Evolutionary conservation across 1,284 basidiomycete species (phyloP).

Genomic region (Retiboletus fuscus): DNA sequence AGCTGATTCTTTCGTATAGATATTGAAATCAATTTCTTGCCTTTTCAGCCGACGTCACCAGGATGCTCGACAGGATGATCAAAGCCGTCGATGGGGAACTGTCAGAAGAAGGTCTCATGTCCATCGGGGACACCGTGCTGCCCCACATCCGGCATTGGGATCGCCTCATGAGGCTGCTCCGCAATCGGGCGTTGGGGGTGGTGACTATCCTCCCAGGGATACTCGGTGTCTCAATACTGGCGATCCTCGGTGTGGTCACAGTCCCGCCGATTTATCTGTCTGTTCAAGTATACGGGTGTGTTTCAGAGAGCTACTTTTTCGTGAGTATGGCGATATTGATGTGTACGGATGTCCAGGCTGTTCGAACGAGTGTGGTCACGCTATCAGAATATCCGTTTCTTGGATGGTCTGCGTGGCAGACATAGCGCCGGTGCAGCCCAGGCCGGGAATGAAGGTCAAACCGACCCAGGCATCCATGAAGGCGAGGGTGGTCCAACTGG

Average conservation of each 20-base stretch:
- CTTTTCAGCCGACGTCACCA: constrained; percentile 35
- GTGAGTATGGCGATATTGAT: constrained; percentile 7
- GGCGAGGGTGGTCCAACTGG: not conserved
- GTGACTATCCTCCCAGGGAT: constrained; percentile 25
- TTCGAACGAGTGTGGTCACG: not conserved
- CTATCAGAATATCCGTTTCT: constrained; percentile 18
- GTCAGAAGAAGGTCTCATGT: constrained; percentile 38
- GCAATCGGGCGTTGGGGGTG: constrained; percentile 5
- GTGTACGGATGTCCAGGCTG: constrained; percentile 22
- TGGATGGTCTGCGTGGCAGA: constrained; percentile 8
- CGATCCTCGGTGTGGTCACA: constrained; percentile 15
- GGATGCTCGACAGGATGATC: constrained; percentile 42
- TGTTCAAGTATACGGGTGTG: constrained; percentile 25
- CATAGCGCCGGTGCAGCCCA: too few species aligned
- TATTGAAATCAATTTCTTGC: not conserved
- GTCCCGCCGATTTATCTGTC: constrained; percentile 28
- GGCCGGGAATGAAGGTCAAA: not conserved
- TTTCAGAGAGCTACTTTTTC: not conserved
- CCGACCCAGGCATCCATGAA: not conserved
- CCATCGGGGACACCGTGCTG: constrained; percentile 29
- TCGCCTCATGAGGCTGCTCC: constrained; percentile 23
- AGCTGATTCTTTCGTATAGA: not conserved
- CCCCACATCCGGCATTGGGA: constrained; percentile 43
- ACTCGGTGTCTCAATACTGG: constrained; percentile 32
- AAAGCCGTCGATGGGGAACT: constrained; percentile 37